Base-by-base conservation (phyloP, 1,284 basidiomycete species). In the Athelia sp. region DNA sequence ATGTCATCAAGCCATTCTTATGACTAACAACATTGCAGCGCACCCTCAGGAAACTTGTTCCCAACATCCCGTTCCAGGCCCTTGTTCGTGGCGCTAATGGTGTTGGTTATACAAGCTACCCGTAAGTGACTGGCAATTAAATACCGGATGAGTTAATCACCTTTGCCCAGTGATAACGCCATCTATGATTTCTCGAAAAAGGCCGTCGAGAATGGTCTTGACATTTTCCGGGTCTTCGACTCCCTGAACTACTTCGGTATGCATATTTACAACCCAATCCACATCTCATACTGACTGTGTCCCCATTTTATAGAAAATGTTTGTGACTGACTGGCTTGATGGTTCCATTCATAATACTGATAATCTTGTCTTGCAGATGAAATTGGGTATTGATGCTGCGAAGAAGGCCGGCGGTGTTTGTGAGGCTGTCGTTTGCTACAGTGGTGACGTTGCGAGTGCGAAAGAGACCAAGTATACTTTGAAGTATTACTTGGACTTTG, bases 161-260 rank as follows among this genome's bases (percentile, higher is more conserved):
- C n/a, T 23, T 29, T 36, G 42, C 22, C 26, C 50, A 91, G 88
- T 26, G 97, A 99, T 71, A 99, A 99, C 63, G 95, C 93, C 55
- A 98, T 99, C 72, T 99, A 99, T 72, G 97, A 99, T 68, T 96
- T 96, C 75, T 94, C 90, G 52, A 95, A 93, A 78, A 90, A 97
- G 72, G 97, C 97, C 18, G 96, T 99, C 23, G 95, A 99, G 75
- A 97, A 96, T 59, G 97, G 97, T 67, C 82, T 99, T 45, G 97
- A 99, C 73, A 99, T 99, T 65, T 99, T 99, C 91, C 84, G 97
- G 68, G 94, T 99, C 50, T 99, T 99, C 61, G 97, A 99, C 72
- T 99, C 97, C 44, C 75, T 99, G 71, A 98, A 98, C 76, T 98
- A 98, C 70, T 87, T 98, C 56, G 94, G 93, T 82, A 73, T 47